These are phyloP conservation scores for Penicillium expansum DNA, from an alignment of 2,329 filamentous ascomycete genomes.

Conservation along the genomic window DNA sequence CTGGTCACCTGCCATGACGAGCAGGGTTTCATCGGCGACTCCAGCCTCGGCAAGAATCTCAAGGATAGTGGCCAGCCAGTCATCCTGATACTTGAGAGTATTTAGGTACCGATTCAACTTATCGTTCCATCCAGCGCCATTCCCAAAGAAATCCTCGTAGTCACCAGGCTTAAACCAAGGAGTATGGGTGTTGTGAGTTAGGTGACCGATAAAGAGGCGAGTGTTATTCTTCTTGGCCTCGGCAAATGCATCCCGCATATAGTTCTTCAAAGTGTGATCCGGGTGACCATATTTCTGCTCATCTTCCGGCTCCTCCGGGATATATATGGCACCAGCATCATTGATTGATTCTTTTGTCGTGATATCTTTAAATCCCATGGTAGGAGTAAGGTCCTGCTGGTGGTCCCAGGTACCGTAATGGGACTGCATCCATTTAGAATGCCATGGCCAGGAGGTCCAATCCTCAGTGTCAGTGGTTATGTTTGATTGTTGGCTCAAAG, in stretches of 20 bases:
- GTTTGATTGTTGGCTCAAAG: slow-evolving; percentile 19
- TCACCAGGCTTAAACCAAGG: slow-evolving; percentile 26
- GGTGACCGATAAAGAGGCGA: slow-evolving; percentile 30
- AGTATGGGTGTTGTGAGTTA: slow-evolving; percentile 30
- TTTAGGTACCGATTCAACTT: slow-evolving; percentile 31
- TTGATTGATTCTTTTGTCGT: slow-evolving; percentile 21
- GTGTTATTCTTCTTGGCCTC: slow-evolving; percentile 26
- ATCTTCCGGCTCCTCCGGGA: slow-evolving; percentile 19
- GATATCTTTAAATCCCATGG: slow-evolving; percentile 25
- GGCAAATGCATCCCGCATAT: slow-evolving; percentile 27
- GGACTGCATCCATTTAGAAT: slow-evolving; percentile 30
- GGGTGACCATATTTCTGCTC: slow-evolving; percentile 26
- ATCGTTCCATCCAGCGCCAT: slow-evolving; percentile 12
- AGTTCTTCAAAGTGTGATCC: slow-evolving; percentile 24
- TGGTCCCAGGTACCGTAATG: slow-evolving; percentile 31
- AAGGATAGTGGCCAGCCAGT: slow-evolving; percentile 29
- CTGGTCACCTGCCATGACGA: slow-evolving; percentile 33
- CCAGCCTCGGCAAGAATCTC: slow-evolving; percentile 27
- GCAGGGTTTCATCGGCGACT: slow-evolving; percentile 30
- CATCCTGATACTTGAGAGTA: slow-evolving; percentile 26
- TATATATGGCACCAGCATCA: slow-evolving; percentile 18
- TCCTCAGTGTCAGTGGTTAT: slow-evolving; percentile 17
- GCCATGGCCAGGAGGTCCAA: slow-evolving; percentile 29
- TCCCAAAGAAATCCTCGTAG: slow-evolving; percentile 22
- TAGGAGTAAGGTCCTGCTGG: slow-evolving; percentile 26